Base-by-base conservation (phyloP, 1,139 yeast genomes). In the Sugiyamaella neomexicana region DNA sequence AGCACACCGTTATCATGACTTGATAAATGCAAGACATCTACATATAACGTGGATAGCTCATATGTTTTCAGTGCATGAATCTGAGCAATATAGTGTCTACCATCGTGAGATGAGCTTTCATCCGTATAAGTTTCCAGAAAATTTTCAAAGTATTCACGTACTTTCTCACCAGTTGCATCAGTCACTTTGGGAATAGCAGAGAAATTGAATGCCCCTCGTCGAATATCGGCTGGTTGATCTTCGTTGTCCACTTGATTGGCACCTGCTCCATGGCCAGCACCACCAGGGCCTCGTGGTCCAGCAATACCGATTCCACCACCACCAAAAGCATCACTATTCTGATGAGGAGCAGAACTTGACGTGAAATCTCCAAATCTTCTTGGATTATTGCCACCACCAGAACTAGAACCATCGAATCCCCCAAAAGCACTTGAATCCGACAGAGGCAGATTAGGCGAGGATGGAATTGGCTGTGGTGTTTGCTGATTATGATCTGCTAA, bases 161-260 rank as follows among this genome's bases (percentile, higher is more conserved):
- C 97, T 63, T 89, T 89, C 68, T 91, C 97, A 58, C 97, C 97
- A 5, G 97, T 90, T 42, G 85, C 82, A 74, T 93, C 99, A 17
- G 82, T 82, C 31, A 93, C 97, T 68, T 87, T 89, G 37, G 96
- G 91, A 51, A 91, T 89, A 5, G 61, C 64, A 10, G 61, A 52
- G 31, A 56, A 46, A 32, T 57, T 53, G 39, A 50, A 29, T 13
- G 55, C 57, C 16, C 56, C 58, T 41, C 58, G 31, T 29, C 58
- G 34, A 8, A 59, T 49, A 32, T 47, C 52, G 12, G 59, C 50
- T 10, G 53, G 57, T 27, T 53, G 56, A 34, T 55, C 58, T 9
- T 50, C 57, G 16, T 53, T 55, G 13, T 55, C 55, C 10, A 44
- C 46, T 13, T 50, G 50, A n/a, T 53, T 50, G 25, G 52, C 31